A percentile compares a stretch with the other conserved stretches of the same genome.
phyloP scores from a whole-genome alignment of 129 eudicot genomes.

The Flaveria trinervia region DNA sequence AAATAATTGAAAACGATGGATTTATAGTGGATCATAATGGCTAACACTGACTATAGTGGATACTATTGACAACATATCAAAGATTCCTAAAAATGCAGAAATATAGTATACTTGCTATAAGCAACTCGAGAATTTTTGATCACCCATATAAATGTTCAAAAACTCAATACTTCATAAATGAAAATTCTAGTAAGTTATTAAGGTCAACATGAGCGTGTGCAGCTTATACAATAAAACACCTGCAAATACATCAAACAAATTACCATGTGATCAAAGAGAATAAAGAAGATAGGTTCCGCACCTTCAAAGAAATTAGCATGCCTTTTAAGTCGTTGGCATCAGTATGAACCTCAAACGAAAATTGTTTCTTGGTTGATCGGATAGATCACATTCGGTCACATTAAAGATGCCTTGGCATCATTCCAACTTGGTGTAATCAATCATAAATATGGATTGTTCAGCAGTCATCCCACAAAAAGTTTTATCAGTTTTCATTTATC shows the following conservation, averaged over 20 bases:
- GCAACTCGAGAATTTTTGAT: not conserved
- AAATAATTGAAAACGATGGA: slow-evolving; percentile 9
- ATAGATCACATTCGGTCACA: not conserved
- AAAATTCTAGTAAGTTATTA: too few relatives aligned
- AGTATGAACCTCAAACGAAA: too few relatives aligned
- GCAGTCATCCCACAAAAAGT: slow-evolving; percentile 47
- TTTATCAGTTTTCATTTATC: too few relatives aligned
- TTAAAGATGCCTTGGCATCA: slow-evolving; percentile 72
- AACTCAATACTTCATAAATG: too few relatives aligned
- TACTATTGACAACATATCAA: not conserved
- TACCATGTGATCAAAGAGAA: slow-evolving; percentile 14
- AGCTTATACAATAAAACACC: too few relatives aligned
- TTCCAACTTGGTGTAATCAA: slow-evolving; percentile 89
- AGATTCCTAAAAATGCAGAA: slow-evolving; percentile 5
- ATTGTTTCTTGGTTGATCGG: too few relatives aligned
- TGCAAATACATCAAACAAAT: not conserved
- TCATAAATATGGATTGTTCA: slow-evolving; percentile 91
- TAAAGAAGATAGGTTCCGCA: slow-evolving; percentile 30
- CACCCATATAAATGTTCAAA: too few relatives aligned
- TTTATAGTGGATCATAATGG: not conserved
- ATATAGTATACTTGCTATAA: slow-evolving; percentile 7
- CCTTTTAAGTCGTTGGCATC: too few relatives aligned
- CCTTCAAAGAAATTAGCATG: slow-evolving; percentile 47
- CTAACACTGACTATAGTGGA: not conserved
- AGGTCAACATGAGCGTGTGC: too few relatives aligned